A percentile compares a stretch with the other conserved stretches of the same genome.
Conservation (phyloP, 495 filamentous ascomycete genomes). For the Chaetomium fimeti region DNA sequence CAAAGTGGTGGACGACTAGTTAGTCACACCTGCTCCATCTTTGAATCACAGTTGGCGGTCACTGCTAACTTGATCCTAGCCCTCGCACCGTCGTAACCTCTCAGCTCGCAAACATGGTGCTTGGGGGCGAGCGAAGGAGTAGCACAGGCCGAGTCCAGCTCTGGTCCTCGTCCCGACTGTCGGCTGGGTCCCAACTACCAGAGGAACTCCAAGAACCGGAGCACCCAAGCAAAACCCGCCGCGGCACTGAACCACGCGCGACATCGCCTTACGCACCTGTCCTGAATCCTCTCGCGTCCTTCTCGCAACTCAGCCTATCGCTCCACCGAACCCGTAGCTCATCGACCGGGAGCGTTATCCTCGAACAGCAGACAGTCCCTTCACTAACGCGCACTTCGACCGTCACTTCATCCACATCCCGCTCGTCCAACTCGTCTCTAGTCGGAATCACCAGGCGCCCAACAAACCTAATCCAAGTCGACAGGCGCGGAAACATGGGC, state of each 20-base stretch:
- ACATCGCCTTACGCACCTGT: background rate
- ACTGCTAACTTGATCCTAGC: background rate
- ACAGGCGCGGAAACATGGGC: constrained; percentile 12
- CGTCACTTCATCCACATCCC: constrained; percentile 6
- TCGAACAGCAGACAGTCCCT: background rate
- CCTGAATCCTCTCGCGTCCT: background rate
- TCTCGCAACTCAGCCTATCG: constrained; percentile 12
- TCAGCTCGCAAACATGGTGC: background rate
- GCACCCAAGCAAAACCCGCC: background rate
- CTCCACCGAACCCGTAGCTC: background rate
- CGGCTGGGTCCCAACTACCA: background rate
- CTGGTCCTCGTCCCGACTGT: constrained; percentile 12
- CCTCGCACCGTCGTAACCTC: background rate
- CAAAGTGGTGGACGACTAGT: constrained; percentile 28
- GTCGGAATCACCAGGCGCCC: background rate
- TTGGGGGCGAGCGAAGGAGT: constrained; percentile 9
- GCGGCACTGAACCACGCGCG: background rate
- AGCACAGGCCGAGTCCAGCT: constrained; percentile 15
- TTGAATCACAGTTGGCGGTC: too few relatives aligned
- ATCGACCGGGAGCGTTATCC: background rate
- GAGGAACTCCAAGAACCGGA: constrained; percentile 1
- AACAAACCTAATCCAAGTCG: constrained; percentile 15
- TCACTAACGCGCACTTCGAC: background rate
- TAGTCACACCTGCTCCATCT: background rate
- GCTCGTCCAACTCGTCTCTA: background rate